Evolutionary conservation across 1,139 yeast species (phyloP).

Genomic region (Suhomyces guaymorum): DNA sequence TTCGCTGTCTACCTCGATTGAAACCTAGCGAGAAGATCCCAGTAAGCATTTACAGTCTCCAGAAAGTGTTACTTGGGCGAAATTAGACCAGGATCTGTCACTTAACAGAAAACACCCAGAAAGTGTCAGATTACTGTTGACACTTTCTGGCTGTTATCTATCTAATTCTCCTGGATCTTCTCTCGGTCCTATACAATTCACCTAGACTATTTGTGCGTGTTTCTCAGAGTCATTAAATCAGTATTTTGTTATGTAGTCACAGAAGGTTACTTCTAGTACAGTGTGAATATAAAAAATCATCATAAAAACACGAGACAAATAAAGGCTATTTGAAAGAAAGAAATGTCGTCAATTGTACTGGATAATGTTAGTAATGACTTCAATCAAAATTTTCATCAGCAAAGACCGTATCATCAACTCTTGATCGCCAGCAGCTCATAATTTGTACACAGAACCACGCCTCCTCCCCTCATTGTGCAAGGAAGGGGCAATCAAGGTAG

Average conservation of each 20-base stretch:
- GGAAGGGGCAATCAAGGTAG: slow-evolving; percentile 47
- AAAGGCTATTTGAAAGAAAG: slow-evolving; percentile 18
- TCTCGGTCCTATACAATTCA: too few species aligned
- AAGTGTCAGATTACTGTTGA: too few species aligned
- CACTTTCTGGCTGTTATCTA: too few species aligned
- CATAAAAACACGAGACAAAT: slow-evolving; percentile 30
- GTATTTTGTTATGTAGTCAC: slow-evolving; percentile 58
- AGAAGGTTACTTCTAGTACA: slow-evolving; percentile 57
- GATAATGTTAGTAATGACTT: slow-evolving; percentile 12
- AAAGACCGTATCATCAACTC: slow-evolving; percentile 72
- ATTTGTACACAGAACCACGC: slow-evolving; percentile 68
- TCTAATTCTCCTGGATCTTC: too few species aligned
- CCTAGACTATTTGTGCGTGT: slow-evolving; percentile 3
- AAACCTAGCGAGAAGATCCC: too few species aligned
- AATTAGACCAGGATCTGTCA: too few species aligned
- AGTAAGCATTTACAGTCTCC: too few species aligned
- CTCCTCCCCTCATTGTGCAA: slow-evolving; percentile 57
- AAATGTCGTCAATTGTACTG: slow-evolving; percentile 7
- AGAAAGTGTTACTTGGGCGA: too few species aligned
- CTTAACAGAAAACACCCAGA: too few species aligned
- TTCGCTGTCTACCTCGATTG: too few species aligned
- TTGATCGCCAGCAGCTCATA: slow-evolving; percentile 53
- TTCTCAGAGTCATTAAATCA: slow-evolving; percentile 79
- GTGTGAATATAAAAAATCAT: slow-evolving; percentile 64
- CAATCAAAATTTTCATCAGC: slow-evolving; percentile 27